These are phyloP conservation scores for Tetrahymena malaccensis DNA, from an alignment of 73 alveolate species.

Conservation along the genomic window DNA sequence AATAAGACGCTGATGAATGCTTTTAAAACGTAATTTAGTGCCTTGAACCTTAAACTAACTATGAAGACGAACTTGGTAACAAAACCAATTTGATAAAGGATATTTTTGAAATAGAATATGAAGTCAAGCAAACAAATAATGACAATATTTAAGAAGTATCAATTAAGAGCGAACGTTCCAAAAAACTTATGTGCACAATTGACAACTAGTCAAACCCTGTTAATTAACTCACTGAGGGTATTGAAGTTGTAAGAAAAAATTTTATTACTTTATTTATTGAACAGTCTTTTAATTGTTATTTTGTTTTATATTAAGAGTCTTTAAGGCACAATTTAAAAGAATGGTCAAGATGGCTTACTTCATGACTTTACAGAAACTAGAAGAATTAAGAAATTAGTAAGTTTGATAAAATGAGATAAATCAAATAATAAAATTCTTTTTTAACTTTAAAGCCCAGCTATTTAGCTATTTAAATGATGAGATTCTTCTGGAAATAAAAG, in stretches of 20 bases:
- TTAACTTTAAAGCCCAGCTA: slow-evolving; percentile 67
- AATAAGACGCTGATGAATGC: slow-evolving; percentile 98
- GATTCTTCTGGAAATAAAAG: slow-evolving; percentile 94
- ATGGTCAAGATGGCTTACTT: slow-evolving; percentile 69
- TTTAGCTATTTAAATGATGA: slow-evolving; percentile 77
- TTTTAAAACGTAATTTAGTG: slow-evolving; percentile 64
- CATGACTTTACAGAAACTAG: slow-evolving; percentile 78
- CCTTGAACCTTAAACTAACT: slow-evolving; percentile 48
- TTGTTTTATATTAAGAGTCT: background rate
- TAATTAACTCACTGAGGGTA: slow-evolving; percentile 89
- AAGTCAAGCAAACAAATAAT: slow-evolving; percentile 37
- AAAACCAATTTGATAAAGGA: slow-evolving; percentile 65
- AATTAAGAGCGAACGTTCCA: slow-evolving; percentile 50
- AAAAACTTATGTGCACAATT: slow-evolving; percentile 80
- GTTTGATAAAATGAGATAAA: slow-evolving; percentile 44
- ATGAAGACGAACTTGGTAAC: slow-evolving; percentile 61
- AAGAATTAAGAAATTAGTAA: slow-evolving; percentile 66
- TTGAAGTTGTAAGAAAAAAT: slow-evolving; percentile 36
- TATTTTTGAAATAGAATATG: slow-evolving; percentile 81
- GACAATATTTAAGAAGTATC: slow-evolving; percentile 8
- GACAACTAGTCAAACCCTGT: slow-evolving; percentile 75
- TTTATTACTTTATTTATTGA: background rate
- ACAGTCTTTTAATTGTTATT: background rate
- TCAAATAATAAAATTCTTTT: slow-evolving; percentile 45
- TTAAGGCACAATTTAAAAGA: slow-evolving; percentile 72